Conservation (phyloP, 441 rosid genomes). For the Iberis amara region DNA sequence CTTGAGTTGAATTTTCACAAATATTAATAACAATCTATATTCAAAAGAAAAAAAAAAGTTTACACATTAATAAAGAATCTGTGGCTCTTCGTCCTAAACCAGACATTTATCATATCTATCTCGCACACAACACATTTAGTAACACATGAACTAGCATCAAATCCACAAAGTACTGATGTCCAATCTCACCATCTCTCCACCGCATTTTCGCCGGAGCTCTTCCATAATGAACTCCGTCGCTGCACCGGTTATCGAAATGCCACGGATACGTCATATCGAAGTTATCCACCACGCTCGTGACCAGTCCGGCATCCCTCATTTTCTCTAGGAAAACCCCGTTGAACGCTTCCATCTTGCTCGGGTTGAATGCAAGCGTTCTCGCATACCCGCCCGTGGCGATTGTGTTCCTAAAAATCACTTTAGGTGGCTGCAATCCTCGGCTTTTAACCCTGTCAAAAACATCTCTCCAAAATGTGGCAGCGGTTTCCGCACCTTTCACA, state of each 20-base stretch:
- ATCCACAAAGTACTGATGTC: constrained; percentile 96
- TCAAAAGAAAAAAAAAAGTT: constrained; percentile 5
- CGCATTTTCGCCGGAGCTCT: constrained; percentile 70
- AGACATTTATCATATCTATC: constrained; percentile 20
- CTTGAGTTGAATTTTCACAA: constrained; percentile 17
- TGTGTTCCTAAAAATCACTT: constrained; percentile 63
- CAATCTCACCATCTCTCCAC: constrained; percentile 92
- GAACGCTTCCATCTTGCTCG: constrained; percentile 81
- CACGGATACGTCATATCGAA: constrained; percentile 90
- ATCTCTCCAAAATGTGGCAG: constrained; percentile 70
- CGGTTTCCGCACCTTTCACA: constrained; percentile 52
- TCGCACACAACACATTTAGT: constrained; percentile 61
- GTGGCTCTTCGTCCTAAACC: constrained; percentile 18
- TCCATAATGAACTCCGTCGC: constrained; percentile 92
- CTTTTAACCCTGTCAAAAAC: constrained; percentile 48
- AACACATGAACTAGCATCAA: constrained; percentile 81
- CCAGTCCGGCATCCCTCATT: constrained; percentile 49
- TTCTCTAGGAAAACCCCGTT: constrained; percentile 71
- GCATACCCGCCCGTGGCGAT: constrained; percentile 92
- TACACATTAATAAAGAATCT: constrained; percentile 25
- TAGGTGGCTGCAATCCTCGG: constrained; percentile 61
- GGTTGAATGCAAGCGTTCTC: constrained; percentile 62
- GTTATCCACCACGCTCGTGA: constrained; percentile 71
- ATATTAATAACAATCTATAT: constrained; percentile 23
- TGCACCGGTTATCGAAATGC: constrained; percentile 90